Conservation (phyloP, 2,329 filamentous ascomycete genomes). For the Colletotrichum tropicicola region DNA sequence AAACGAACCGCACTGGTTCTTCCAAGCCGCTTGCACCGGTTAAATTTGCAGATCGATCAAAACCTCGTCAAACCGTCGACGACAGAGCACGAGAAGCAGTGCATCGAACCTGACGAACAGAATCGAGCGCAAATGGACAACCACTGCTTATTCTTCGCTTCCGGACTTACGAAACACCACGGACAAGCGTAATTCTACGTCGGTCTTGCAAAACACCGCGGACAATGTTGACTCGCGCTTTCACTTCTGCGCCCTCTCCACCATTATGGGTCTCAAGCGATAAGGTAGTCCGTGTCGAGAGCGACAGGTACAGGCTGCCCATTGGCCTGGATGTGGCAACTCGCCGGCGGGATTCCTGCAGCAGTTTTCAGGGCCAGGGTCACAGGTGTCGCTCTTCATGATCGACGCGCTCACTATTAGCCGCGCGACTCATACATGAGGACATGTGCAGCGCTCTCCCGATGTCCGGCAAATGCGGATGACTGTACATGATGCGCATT, state of each 20-base stretch:
- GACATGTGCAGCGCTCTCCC: neutral
- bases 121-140: neutral
- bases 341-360: neutral
- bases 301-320: neutral
- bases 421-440: conserved; percentile 14
- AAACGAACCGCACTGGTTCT: neutral
- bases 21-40: neutral
- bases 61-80: neutral
- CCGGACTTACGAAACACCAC: conserved; percentile 14
- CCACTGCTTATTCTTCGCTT: neutral
- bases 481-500: neutral
- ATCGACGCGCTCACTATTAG: neutral
- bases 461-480: neutral
- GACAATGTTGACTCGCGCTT: conserved; percentile 12
- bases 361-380: neutral
- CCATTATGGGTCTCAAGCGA: neutral
- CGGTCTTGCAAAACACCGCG: conserved; percentile 24
- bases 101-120: neutral
- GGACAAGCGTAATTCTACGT: neutral
- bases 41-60: neutral
- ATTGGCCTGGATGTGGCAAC: neutral
- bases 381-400: neutral
- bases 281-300: neutral
- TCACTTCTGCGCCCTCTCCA: conserved; percentile 2
- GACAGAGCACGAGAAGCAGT: neutral